These are phyloP conservation scores for Globisporangium uncinulatum DNA, from an alignment of 352 stramenopile species.

Conservation along the genomic window DNA sequence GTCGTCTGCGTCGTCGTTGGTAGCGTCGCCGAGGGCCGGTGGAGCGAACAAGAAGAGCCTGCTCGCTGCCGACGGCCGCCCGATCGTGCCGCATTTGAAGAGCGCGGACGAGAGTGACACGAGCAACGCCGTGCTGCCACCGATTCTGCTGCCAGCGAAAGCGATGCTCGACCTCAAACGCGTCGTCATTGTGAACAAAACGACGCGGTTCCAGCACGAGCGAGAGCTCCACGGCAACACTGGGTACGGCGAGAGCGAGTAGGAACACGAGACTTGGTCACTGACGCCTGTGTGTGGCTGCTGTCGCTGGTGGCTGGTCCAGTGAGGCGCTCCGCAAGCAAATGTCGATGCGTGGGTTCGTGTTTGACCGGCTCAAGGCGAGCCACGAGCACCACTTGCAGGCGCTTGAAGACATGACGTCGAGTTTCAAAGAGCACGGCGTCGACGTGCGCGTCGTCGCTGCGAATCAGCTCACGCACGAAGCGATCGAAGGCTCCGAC, in stretches of 20 bases:
- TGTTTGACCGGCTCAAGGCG: conserved; percentile 81
- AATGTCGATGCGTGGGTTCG: conserved; percentile 88
- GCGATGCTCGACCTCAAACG: conserved; percentile 65
- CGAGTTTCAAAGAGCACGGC: conserved; percentile 56
- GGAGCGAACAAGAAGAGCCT: conserved; percentile 13
- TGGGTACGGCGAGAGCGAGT: conserved; percentile 24
- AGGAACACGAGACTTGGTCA: conserved; percentile 7
- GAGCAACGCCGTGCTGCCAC: conserved; percentile 18
- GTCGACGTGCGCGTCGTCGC: conserved; percentile 71
- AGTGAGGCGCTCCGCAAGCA: conserved; percentile 86
- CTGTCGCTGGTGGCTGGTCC: background rate
- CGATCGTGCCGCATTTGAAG: conserved; percentile 9
- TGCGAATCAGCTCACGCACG: conserved; percentile 76
- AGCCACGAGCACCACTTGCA: conserved; percentile 85
- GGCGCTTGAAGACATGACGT: conserved; percentile 81
- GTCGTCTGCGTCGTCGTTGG: conserved; percentile 1
- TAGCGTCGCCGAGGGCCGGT: too few species aligned
- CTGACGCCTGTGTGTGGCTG: background rate
- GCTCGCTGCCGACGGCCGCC: conserved; percentile 3
- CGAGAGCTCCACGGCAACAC: conserved; percentile 75
- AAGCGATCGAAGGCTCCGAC: conserved; percentile 68
- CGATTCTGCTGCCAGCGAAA: conserved; percentile 38
- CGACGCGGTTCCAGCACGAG: conserved; percentile 84
- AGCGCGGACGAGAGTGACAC: background rate
- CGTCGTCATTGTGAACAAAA: conserved; percentile 86